Evolutionary conservation across 768 basidiomycete genomes (phyloP).

Genomic region (Leccinum incarnatum): DNA sequence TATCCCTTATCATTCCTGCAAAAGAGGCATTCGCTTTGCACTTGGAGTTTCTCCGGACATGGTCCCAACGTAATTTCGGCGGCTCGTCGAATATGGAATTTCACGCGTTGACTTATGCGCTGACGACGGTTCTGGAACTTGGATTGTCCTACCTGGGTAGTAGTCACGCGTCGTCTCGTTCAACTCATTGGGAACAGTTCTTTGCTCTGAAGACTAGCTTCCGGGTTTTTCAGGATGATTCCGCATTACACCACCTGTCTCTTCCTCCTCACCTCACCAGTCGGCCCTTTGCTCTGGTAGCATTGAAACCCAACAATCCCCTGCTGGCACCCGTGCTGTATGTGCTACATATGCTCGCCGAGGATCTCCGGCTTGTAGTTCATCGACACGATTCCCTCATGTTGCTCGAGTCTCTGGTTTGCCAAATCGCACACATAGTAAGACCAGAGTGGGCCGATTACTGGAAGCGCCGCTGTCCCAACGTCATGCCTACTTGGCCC

Average conservation of each 20-base stretch:
- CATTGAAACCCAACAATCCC: slow-evolving; percentile 36
- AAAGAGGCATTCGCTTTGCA: slow-evolving; percentile 58
- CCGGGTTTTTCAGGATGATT: slow-evolving; percentile 56
- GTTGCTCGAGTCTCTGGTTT: slow-evolving; percentile 60
- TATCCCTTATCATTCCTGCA: slow-evolving; percentile 59
- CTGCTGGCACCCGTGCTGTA: slow-evolving; percentile 61
- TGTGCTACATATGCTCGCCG: slow-evolving; percentile 77
- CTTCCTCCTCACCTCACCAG: slow-evolving; percentile 33
- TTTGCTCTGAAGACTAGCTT: slow-evolving; percentile 40
- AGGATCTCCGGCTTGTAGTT: slow-evolving; percentile 60
- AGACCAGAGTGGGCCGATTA: slow-evolving; percentile 91
- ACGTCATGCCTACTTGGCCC: slow-evolving; percentile 59
- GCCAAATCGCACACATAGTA: slow-evolving; percentile 57
- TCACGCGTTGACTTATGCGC: slow-evolving; percentile 50
- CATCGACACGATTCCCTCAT: slow-evolving; percentile 54
- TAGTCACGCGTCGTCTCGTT: slow-evolving; percentile 8
- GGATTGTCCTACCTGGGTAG: slow-evolving; percentile 26
- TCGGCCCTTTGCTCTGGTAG: slow-evolving; percentile 22
- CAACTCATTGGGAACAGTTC: slow-evolving; percentile 49
- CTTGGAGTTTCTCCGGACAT: slow-evolving; percentile 50
- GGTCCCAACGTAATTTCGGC: slow-evolving; percentile 48
- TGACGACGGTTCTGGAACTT: slow-evolving; percentile 48
- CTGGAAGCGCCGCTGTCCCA: slow-evolving; percentile 81
- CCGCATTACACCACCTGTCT: slow-evolving; percentile 46
- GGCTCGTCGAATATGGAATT: slow-evolving; percentile 52